Conservation (phyloP, 306 rosid species). For the Dicorynia guianensis region DNA sequence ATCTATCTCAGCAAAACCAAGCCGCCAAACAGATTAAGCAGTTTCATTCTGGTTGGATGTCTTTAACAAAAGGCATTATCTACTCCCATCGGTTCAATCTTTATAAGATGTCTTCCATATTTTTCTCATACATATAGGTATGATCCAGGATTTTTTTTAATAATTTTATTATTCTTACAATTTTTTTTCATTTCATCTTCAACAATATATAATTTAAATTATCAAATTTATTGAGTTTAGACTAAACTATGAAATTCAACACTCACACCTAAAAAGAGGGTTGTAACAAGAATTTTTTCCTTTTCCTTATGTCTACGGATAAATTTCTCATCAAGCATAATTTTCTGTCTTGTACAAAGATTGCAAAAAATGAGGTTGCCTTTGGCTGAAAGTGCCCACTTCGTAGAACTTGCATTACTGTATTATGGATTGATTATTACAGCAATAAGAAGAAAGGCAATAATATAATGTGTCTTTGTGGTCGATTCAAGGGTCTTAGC, state of each 20-base stretch:
- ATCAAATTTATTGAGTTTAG: too few species aligned
- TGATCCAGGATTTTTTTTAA: not conserved
- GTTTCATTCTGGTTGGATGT: not conserved
- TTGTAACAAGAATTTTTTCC: too few species aligned
- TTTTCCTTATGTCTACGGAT: too few species aligned
- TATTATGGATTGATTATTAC: too few species aligned
- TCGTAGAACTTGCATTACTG: not conserved
- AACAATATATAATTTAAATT: too few species aligned
- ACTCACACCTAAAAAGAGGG: too few species aligned
- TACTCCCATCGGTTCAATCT: not conserved
- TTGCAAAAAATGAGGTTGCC: not conserved
- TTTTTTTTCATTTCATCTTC: too few species aligned
- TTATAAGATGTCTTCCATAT: not conserved
- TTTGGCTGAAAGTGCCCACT: not conserved
- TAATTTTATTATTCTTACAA: too few species aligned
- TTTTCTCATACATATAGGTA: not conserved
- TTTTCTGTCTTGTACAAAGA: not conserved
- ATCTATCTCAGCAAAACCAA: slow-evolving; percentile 1
- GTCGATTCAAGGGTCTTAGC: too few species aligned
- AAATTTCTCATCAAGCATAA: not conserved
- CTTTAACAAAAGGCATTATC: slow-evolving; percentile 1
- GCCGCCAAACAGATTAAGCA: not conserved
- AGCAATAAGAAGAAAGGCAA: not conserved
- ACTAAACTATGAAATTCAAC: too few species aligned
- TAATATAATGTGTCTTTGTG: not conserved